Evolutionary conservation across 768 basidiomycete species (phyloP).

Genomic region (Lenzites betulinus): DNA sequence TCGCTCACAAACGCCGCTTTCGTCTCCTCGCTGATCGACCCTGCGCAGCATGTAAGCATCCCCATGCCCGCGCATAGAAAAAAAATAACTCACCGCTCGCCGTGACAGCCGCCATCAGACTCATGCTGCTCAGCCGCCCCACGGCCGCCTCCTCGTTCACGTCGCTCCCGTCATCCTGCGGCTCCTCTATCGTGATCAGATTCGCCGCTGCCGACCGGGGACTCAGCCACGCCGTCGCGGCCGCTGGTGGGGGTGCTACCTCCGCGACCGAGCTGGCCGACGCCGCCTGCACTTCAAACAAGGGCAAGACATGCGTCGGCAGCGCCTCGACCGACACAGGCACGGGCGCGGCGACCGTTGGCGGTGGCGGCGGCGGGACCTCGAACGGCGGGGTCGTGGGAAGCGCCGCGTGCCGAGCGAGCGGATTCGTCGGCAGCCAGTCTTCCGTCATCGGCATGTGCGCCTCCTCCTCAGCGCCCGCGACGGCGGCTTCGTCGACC

Average conservation of each 20-base stretch:
- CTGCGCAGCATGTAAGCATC: constrained; percentile 36
- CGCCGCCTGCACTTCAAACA: constrained; percentile 6
- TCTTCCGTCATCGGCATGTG: neutral
- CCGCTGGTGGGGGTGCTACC: neutral
- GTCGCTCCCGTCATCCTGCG: constrained; percentile 44
- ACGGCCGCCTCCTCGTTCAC: constrained; percentile 73
- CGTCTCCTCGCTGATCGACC: constrained; percentile 55
- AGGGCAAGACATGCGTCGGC: constrained; percentile 10
- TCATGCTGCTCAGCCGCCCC: constrained; percentile 90
- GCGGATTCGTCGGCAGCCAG: constrained; percentile 1
- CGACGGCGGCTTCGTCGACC: constrained; percentile 4
- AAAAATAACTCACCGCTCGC: constrained; percentile 61
- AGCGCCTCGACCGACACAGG: constrained; percentile 8
- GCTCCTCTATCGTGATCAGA: constrained; percentile 12
- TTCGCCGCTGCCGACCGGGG: constrained; percentile 1
- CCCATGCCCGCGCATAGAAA: neutral
- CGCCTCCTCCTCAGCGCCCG: neutral
- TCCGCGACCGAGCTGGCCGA: constrained; percentile 7
- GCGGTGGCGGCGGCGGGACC: constrained; percentile 13
- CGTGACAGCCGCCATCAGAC: constrained; percentile 84
- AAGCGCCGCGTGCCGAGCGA: constrained; percentile 4
- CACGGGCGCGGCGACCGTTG: constrained; percentile 4
- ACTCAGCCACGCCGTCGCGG: constrained; percentile 6
- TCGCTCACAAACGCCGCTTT: constrained; percentile 72
- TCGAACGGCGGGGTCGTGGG: constrained; percentile 20